phyloP scores from a whole-genome alignment of 2,329 filamentous ascomycete genomes.

The Hypoxylon sp. region DNA sequence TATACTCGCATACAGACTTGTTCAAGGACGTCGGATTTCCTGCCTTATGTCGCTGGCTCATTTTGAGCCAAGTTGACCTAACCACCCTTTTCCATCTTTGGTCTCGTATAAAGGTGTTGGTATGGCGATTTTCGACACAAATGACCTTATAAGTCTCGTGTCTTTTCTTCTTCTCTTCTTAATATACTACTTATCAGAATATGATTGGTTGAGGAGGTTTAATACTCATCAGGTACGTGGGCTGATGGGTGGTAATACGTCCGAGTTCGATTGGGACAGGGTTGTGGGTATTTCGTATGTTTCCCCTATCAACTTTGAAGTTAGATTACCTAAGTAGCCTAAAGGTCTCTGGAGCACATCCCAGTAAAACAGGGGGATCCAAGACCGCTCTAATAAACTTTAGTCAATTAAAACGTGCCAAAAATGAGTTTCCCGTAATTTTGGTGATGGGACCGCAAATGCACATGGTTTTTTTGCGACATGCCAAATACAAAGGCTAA shows the following conservation, averaged over 20 bases:
- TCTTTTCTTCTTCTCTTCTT: conserved; percentile 5
- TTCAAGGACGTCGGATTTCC: conserved; percentile 55
- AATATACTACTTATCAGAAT: conserved; percentile 5
- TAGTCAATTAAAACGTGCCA: conserved; percentile 38
- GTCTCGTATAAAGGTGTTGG: conserved; percentile 44
- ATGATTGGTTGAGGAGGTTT: conserved; percentile 16
- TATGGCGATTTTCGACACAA: conserved; percentile 50
- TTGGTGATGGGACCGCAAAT: conserved; percentile 33
- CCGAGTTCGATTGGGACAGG: background rate
- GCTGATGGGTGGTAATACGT: too few species aligned
- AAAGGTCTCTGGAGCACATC: conserved; percentile 1
- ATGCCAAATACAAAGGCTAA: conserved; percentile 35
- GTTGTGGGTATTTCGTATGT: background rate
- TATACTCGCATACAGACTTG: conserved; percentile 54
- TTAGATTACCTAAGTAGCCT: conserved; percentile 20
- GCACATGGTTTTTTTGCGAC: conserved; percentile 41
- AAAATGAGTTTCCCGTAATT: conserved; percentile 41
- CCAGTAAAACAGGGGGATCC: conserved; percentile 23
- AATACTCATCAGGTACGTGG: background rate
- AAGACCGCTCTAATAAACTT: conserved; percentile 26
- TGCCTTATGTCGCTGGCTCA: conserved; percentile 49
- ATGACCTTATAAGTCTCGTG: conserved; percentile 10
- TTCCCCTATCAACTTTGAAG: conserved; percentile 1
- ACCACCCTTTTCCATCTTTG: conserved; percentile 45
- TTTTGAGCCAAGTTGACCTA: conserved; percentile 44